These are phyloP conservation scores for Leccinum fibrillosum DNA, from an alignment of 768 basidiomycete genomes.

Conservation along the genomic window DNA sequence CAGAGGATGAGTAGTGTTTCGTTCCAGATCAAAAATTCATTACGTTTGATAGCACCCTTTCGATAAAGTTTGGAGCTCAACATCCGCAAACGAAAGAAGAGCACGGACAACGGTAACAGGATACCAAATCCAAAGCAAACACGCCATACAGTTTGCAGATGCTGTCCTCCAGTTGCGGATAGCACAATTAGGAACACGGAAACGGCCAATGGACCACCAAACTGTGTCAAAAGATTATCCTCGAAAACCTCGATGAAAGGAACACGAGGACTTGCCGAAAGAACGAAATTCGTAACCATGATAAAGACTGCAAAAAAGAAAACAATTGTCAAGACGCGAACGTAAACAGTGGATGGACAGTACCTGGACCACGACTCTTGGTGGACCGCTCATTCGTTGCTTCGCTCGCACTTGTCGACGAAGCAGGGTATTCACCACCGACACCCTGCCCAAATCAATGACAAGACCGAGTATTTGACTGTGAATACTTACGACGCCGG, in stretches of 20 bases:
- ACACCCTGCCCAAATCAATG: constrained; percentile 46
- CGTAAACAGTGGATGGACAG: constrained; percentile 2
- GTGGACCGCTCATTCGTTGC: constrained; percentile 69
- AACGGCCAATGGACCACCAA: constrained; percentile 66
- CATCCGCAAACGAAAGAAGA: constrained; percentile 73
- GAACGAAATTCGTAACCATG: constrained; percentile 72
- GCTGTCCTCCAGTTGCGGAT: constrained; percentile 59
- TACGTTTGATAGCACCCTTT: constrained; percentile 63
- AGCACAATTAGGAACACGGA: constrained; percentile 66
- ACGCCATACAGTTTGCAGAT: constrained; percentile 65
- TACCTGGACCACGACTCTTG: constrained; percentile 58
- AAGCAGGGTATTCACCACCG: constrained; percentile 77
- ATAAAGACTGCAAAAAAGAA: constrained; percentile 49
- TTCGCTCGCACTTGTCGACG: constrained; percentile 65
- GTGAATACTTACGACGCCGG: constrained; percentile 49
- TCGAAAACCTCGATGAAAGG: not conserved
- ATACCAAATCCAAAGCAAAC: constrained; percentile 65
- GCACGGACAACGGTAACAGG: constrained; percentile 59
- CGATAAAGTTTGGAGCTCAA: constrained; percentile 62
- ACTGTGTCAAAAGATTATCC: constrained; percentile 31
- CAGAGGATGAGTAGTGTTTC: constrained; percentile 2
- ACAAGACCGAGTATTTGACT: not conserved
- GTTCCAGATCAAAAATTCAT: constrained; percentile 8
- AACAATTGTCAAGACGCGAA: not conserved
- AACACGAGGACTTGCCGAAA: constrained; percentile 42